Evolutionary conservation across 768 basidiomycete genomes (phyloP), one percentile per base, ranked within the genome.

Genomic region (Kwoniella mangroviensis): DNA sequence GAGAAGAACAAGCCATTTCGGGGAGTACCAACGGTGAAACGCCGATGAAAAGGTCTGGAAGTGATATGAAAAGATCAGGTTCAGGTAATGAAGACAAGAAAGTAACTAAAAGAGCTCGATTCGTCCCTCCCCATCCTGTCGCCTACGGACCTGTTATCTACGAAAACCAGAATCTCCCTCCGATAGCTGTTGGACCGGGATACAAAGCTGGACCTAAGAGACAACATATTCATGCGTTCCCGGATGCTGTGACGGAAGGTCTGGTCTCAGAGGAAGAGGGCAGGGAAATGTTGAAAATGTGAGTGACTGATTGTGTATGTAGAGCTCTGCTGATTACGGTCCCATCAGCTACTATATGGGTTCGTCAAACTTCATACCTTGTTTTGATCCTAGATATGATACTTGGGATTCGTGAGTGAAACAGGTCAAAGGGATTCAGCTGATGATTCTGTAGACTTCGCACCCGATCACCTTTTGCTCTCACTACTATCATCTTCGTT

Each of bases 401-500:
- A 94, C 92, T 0, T 97, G 89, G 83, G 92, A 94, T 55, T 88
- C 89, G 53, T 81, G 40, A 71, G 79, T 74, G 24, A 40, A 5
- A 22, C 5, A 21, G 13, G n/a, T 40, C 22, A 15, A 21, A 9
- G 19, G 4, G 13, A 13, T 24, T 17, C 5, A 34, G 41, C 41
- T 60, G 41, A 60, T 59, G 41, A 6, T 1, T 34, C 34, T 34
- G 34, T 56, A 81, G 79, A 21, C 85, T 98, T 67, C 92, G 92
- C 78, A 88, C 90, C 67, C 89, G 94, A 57, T 96, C 94, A 62
- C 95, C 94, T 0, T 97, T 96, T 84, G 93, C 93, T 52, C 90
- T 98, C 24, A 90, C 95, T 74, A 89, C 90, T 22, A 95, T 98
- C 42, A 94, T 94, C 80, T 92, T 94, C 90, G 92, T 95, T 45